Evolutionary conservation across 768 basidiomycete genomes (phyloP).

Genomic region (Pisolithus marmoratus): DNA sequence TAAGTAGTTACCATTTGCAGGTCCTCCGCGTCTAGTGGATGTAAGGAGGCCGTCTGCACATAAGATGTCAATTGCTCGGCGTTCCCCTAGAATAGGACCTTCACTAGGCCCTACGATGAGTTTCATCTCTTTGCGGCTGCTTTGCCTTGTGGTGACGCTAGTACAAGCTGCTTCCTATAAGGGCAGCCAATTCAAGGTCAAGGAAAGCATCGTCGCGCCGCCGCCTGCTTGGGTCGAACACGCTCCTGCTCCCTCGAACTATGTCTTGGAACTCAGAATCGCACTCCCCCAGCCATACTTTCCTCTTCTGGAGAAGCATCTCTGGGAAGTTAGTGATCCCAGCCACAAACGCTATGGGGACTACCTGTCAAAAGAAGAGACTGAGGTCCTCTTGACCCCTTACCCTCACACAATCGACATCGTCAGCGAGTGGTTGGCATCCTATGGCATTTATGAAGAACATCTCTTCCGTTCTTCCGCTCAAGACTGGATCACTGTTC

Average conservation of each 20-base stretch:
- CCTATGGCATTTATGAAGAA: constrained; percentile 45
- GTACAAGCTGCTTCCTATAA: constrained; percentile 7
- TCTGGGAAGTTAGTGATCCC: constrained; percentile 57
- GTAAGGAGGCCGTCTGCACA: too few species aligned
- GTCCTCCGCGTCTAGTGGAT: too few species aligned
- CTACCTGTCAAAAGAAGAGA: constrained; percentile 59
- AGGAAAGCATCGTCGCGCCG: constrained; percentile 38
- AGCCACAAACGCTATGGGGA: constrained; percentile 48
- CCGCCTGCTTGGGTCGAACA: constrained; percentile 48
- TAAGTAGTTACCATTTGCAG: too few species aligned
- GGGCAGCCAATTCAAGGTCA: constrained; percentile 32
- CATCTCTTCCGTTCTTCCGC: constrained; percentile 54
- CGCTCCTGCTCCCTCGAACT: constrained; percentile 37
- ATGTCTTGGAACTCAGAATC: constrained; percentile 51
- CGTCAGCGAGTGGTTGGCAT: constrained; percentile 58
- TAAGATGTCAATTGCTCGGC: too few species aligned
- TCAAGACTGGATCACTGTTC: constrained; percentile 63
- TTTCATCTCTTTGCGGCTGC: constrained; percentile 58
- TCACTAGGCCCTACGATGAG: constrained; percentile 3
- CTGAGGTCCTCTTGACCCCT: constrained; percentile 57
- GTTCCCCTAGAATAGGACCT: too few species aligned
- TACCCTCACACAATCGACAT: constrained; percentile 43
- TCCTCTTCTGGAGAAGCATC: constrained; percentile 40
- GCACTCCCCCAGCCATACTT: constrained; percentile 53
- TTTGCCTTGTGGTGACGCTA: constrained; percentile 11